Conservation (phyloP, 192 early-diverging fungal genomes). For the Dissophora globulifera region DNA sequence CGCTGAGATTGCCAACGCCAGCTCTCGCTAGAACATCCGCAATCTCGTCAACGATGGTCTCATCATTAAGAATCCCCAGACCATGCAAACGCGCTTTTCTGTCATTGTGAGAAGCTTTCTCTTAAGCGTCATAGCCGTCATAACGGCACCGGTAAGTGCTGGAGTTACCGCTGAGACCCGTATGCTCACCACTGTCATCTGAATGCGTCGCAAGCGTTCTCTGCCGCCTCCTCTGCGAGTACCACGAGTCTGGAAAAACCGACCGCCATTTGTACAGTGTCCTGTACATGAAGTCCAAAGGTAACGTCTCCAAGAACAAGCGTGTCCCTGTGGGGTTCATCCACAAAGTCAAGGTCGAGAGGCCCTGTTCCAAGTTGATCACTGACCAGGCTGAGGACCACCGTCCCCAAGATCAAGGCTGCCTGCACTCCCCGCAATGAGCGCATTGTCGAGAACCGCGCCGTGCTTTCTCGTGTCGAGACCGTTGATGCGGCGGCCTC, state of each 20-base stretch:
- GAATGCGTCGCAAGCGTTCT: constrained; percentile 99
- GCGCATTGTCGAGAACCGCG: constrained; percentile 91
- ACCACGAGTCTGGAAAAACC: constrained; percentile 97
- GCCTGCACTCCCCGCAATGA: constrained; percentile 91
- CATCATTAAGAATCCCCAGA: constrained; percentile 93
- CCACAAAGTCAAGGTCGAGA: constrained; percentile 99
- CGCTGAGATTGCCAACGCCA: constrained; percentile 94
- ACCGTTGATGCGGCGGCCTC: constrained; percentile 24
- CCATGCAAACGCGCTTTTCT: constrained; percentile 91
- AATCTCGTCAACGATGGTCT: constrained; percentile 98
- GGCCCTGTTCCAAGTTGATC: constrained; percentile 89
- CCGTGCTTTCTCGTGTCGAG: constrained; percentile 67
- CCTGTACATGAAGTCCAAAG: constrained; percentile 98
- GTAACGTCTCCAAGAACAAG: constrained; percentile 99
- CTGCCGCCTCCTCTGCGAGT: constrained; percentile 94
- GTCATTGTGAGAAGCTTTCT: constrained; percentile 88
- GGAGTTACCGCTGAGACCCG: constrained; percentile 97
- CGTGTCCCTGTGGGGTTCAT: constrained; percentile 99
- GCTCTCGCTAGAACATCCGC: constrained; percentile 98
- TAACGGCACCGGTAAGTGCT: constrained; percentile 91
- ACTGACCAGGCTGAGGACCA: constrained; percentile 98
- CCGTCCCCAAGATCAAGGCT: constrained; percentile 94
- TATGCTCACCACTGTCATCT: constrained; percentile 94
- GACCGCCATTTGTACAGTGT: constrained; percentile 96
- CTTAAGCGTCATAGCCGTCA: constrained; percentile 98